Percentiles rank a stretch among this genome's conserved stretches.
Conservation (phyloP, 345 rosid genomes). For the Melastoma malabathricum region DNA sequence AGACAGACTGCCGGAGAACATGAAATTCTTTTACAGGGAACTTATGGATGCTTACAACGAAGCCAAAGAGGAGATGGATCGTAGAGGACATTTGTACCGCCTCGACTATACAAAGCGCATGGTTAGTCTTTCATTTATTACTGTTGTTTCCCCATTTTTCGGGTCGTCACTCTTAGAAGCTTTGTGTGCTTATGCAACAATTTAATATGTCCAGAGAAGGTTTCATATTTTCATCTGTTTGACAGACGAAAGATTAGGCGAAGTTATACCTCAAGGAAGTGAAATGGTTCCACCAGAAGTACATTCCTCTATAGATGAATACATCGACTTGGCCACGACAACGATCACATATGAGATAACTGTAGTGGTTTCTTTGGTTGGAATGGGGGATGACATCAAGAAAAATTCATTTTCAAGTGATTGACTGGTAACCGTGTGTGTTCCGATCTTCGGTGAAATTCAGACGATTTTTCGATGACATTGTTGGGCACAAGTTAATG, state of each 20-base stretch:
- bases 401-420: constrained; percentile 12
- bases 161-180: too few species aligned
- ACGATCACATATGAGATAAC: constrained; percentile 5
- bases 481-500: constrained; percentile 8
- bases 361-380: constrained; percentile 5
- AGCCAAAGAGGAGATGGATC: constrained; percentile 7
- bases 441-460: constrained; percentile 4
- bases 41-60: constrained; percentile 21
- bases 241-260: constrained; percentile 16
- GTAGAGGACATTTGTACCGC: constrained; percentile 9
- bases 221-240: background rate
- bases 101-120: constrained; percentile 16
- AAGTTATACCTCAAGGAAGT: constrained; percentile 16
- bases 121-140: constrained; percentile 5
- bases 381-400: constrained; percentile 3
- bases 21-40: constrained; percentile 19
- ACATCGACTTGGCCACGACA: constrained; percentile 10
- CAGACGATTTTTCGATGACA: constrained; percentile 13
- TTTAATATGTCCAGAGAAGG: background rate
- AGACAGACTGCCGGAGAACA: constrained; percentile 16
- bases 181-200: background rate
- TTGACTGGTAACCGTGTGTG: constrained; percentile 2
- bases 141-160: too few species aligned
- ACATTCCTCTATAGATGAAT: constrained; percentile 21
- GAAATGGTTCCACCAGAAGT: constrained; percentile 11